phyloP scores from a whole-genome alignment of 768 basidiomycete genomes.

The Clathrus columnatus region DNA sequence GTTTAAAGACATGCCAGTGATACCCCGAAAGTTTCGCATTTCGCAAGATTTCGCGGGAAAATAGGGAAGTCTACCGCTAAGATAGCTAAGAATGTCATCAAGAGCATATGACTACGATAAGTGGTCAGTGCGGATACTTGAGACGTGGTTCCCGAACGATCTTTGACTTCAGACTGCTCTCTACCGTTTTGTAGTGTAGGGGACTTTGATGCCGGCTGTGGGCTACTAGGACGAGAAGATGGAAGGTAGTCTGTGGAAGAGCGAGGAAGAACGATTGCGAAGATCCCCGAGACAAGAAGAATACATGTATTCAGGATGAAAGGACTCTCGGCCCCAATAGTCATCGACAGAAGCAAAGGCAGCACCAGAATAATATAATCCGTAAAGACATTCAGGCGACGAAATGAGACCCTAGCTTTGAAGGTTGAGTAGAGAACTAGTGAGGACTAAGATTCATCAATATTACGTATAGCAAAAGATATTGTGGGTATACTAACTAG shows the following conservation, averaged over 20 bases:
- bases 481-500: conserved; percentile 40
- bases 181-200: not conserved
- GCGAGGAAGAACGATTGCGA: conserved; percentile 31
- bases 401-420: not conserved
- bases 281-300: conserved; percentile 33
- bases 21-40: conserved; percentile 90
- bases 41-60: conserved; percentile 81
- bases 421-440: conserved; percentile 61
- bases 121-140: conserved; percentile 71
- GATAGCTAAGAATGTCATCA: conserved; percentile 84
- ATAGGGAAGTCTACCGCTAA: conserved; percentile 93
- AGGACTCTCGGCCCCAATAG: conserved; percentile 58
- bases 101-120: conserved; percentile 91
- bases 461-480: not conserved
- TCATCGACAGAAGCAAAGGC: conserved; percentile 78
- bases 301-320: conserved; percentile 41
- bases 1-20: conserved; percentile 58
- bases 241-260: not conserved
- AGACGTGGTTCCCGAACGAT: conserved; percentile 13
- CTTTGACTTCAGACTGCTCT: not conserved
- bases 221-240: not conserved
- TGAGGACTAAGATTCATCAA: conserved; percentile 42
- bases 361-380: conserved; percentile 62
- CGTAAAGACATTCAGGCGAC: conserved; percentile 30
- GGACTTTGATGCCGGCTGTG: not conserved